phyloP scores from a whole-genome alignment of 495 filamentous ascomycete species.

The Annulohypoxylon stygium region DNA sequence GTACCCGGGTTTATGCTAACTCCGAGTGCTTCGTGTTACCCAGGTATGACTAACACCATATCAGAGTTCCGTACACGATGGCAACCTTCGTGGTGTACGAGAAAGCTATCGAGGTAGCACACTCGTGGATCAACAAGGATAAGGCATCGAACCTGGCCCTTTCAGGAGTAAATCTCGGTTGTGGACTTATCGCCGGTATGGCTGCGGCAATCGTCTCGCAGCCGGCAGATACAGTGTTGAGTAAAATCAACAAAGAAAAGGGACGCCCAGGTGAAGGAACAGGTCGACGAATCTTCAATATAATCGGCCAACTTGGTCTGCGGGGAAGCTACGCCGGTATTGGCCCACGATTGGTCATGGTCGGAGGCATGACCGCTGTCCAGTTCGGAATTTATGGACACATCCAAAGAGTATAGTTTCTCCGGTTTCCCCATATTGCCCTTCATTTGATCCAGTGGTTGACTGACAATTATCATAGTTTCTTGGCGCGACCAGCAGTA shows the following conservation, averaged over 20 bases:
- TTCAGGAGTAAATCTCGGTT: conserved; percentile 83
- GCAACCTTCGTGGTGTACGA: conserved; percentile 93
- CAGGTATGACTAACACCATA: conserved; percentile 8
- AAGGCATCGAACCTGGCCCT: conserved; percentile 69
- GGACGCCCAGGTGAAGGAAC: conserved; percentile 84
- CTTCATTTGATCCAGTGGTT: neutral
- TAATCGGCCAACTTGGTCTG: conserved; percentile 81
- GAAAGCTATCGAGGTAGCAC: conserved; percentile 80
- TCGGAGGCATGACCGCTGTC: conserved; percentile 79
- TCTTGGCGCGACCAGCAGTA: conserved; percentile 45
- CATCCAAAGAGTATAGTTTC: conserved; percentile 65
- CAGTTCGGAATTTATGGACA: conserved; percentile 90
- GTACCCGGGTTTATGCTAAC: conserved; percentile 10
- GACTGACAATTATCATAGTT: conserved; percentile 40
- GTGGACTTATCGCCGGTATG: conserved; percentile 87
- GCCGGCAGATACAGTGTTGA: conserved; percentile 89
- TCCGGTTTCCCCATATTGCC: neutral
- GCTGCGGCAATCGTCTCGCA: conserved; percentile 87
- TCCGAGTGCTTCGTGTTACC: neutral
- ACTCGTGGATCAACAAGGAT: conserved; percentile 70
- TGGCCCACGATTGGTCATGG: conserved; percentile 79
- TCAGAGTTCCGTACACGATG: conserved; percentile 84
- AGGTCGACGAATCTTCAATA: conserved; percentile 79
- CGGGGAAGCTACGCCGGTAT: conserved; percentile 82
- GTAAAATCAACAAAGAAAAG: conserved; percentile 92